Conservation (phyloP, 2,329 filamentous ascomycete species). For the Alternaria triticimaculans region DNA sequence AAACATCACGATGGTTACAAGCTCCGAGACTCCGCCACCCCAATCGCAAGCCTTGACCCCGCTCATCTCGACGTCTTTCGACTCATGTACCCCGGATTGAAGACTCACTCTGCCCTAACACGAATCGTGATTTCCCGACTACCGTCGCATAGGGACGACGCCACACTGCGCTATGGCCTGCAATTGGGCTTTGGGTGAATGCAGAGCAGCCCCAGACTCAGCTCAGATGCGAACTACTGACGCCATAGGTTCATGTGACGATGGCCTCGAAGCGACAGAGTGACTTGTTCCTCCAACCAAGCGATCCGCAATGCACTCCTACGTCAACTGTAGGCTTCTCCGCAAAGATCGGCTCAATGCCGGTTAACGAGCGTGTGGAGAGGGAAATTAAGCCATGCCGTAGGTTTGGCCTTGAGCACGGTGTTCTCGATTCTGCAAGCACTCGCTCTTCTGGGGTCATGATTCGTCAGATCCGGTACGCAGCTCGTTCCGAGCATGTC, state of each 20-base stretch:
- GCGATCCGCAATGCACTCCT: background rate
- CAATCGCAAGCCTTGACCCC: constrained; percentile 7
- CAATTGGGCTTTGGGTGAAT: constrained; percentile 8
- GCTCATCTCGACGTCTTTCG: background rate
- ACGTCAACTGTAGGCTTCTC: background rate
- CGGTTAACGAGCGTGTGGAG: background rate
- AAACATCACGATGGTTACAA: background rate
- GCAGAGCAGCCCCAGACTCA: constrained; percentile 1
- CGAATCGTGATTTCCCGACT: constrained; percentile 9
- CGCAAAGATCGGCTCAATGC: background rate
- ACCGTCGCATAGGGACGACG: background rate
- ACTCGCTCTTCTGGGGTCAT: background rate
- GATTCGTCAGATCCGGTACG: background rate
- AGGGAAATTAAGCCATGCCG: background rate
- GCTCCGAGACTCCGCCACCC: constrained; percentile 5
- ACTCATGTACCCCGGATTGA: constrained; percentile 5
- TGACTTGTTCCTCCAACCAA: background rate
- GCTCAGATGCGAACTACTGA: constrained; percentile 1
- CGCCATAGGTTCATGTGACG: constrained; percentile 14
- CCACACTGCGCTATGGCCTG: background rate
- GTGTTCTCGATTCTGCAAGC: background rate
- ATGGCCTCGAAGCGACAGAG: background rate
- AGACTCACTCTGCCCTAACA: constrained; percentile 1
- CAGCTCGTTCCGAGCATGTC: background rate
- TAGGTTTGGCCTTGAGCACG: background rate